Conservation (phyloP, 1,284 basidiomycete genomes). For the Irpex rosettiformis region DNA sequence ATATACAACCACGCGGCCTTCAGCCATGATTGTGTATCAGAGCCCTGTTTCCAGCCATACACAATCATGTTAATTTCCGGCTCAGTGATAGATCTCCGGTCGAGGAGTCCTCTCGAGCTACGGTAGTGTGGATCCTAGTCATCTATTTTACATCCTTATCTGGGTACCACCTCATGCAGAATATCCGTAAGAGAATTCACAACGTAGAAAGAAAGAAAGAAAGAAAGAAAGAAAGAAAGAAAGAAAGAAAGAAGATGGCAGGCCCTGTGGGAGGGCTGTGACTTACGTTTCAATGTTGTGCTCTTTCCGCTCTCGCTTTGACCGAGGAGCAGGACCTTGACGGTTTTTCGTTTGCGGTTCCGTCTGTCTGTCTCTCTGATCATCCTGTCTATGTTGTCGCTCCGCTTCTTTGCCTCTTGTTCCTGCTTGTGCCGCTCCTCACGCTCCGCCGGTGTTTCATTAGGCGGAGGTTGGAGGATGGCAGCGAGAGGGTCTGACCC, state of each 20-base stretch:
- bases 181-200: neutral
- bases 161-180: neutral
- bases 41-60: neutral
- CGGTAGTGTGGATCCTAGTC: neutral
- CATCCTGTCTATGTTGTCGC: conserved; percentile 76
- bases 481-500: conserved; percentile 66
- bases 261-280: neutral
- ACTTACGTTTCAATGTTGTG: conserved; percentile 81
- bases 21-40: neutral
- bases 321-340: conserved; percentile 75
- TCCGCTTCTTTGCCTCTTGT: conserved; percentile 64
- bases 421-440: conserved; percentile 60
- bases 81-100: neutral
- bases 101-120: neutral
- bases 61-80: neutral
- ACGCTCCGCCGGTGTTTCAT: conserved; percentile 65
- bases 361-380: conserved; percentile 59
- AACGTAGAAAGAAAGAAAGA: neutral
- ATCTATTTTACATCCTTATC: neutral
- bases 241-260: neutral
- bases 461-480: conserved; percentile 60
- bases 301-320: conserved; percentile 83
- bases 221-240: neutral
- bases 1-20: neutral
- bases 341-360: conserved; percentile 54